phyloP scores from a whole-genome alignment of 208 protist species.

The Acanthamoeba divionensis region DNA sequence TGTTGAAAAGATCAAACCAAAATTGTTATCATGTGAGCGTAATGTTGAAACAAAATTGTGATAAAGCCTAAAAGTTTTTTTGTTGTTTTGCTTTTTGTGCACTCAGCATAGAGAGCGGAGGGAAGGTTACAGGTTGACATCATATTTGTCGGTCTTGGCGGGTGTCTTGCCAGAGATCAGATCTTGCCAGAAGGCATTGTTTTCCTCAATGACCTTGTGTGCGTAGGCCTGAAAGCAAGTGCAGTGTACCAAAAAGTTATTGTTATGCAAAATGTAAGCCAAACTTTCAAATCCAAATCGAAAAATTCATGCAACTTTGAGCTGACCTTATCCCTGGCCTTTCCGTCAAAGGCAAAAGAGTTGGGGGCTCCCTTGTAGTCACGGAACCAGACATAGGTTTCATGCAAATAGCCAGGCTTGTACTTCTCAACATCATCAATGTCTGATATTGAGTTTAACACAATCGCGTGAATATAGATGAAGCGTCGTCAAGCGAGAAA shows the following conservation, averaged over 20 bases:
- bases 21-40: too few relatives aligned
- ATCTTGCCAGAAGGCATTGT: slow-evolving; percentile 69
- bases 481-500: neutral
- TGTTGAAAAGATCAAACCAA: too few relatives aligned
- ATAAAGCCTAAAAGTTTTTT: too few relatives aligned
- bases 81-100: too few relatives aligned
- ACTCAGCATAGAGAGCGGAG: too few relatives aligned
- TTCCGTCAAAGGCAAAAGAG: slow-evolving; percentile 78
- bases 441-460: slow-evolving; percentile 52
- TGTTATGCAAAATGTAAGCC: neutral
- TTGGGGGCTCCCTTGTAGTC: slow-evolving; percentile 83
- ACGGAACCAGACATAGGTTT: slow-evolving; percentile 77
- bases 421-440: slow-evolving; percentile 76
- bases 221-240: slow-evolving; percentile 63
- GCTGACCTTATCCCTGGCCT: slow-evolving; percentile 65
- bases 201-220: slow-evolving; percentile 72
- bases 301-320: neutral
- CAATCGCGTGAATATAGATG: neutral
- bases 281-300: neutral
- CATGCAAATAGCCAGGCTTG: slow-evolving; percentile 70
- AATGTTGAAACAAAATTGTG: too few relatives aligned
- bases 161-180: slow-evolving; percentile 54
- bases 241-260: neutral
- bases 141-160: neutral
- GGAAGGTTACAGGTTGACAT: too few relatives aligned